Evolutionary conservation across 2,329 filamentous ascomycete genomes (phyloP).

Genomic region (Fusarium newnesense): DNA sequence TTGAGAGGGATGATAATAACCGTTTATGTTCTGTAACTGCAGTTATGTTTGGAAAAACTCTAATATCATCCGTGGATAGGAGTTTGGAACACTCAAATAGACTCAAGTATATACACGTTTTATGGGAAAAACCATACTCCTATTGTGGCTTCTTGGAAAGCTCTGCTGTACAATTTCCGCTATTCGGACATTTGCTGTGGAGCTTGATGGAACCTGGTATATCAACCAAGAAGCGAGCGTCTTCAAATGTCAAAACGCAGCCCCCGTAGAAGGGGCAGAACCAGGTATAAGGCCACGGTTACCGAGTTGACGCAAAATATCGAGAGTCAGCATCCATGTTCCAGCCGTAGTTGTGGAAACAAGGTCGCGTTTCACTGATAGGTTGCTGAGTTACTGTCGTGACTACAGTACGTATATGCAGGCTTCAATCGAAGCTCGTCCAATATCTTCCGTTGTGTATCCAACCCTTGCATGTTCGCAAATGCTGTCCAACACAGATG

Average conservation of each 20-base stretch:
- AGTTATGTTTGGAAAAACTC: background rate
- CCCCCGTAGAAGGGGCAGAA: background rate
- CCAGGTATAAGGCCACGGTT: background rate
- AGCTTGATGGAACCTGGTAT: constrained; percentile 3
- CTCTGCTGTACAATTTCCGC: constrained; percentile 1
- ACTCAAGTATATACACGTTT: background rate
- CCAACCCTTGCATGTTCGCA: background rate
- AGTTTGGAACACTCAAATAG: no score
- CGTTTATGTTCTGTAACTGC: background rate
- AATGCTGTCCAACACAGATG: constrained; percentile 20
- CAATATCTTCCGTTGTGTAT: constrained; percentile 10
- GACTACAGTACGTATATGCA: constrained; percentile 9
- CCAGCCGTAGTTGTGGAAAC: constrained; percentile 16
- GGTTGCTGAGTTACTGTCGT: constrained; percentile 29
- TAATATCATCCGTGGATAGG: background rate
- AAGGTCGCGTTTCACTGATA: constrained; percentile 19
- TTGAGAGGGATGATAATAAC: background rate
- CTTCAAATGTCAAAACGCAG: background rate
- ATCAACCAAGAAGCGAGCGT: background rate
- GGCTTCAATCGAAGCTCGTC: background rate
- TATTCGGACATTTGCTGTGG: constrained; percentile 8
- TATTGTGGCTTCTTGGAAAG: constrained; percentile 1
- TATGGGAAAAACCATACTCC: background rate
- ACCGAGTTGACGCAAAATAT: constrained; percentile 13
- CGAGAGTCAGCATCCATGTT: constrained; percentile 10